Conservation (phyloP, 1,284 basidiomycete genomes). For the Takashimella tepidaria region DNA sequence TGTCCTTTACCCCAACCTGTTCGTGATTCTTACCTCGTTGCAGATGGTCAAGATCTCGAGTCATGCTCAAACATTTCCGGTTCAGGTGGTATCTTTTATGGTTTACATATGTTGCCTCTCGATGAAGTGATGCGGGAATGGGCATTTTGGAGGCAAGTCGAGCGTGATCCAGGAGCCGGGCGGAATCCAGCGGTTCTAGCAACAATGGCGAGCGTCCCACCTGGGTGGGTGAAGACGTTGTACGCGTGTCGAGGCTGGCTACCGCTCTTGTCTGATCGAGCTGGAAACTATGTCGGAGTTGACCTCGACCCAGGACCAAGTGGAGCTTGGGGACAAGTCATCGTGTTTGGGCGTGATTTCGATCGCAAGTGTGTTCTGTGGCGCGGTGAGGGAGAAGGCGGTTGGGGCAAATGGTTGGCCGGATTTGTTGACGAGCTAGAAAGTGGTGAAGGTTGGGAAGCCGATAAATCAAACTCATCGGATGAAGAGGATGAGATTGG, state of each 20-base stretch:
- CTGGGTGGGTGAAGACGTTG: conserved; percentile 80
- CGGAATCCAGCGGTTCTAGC: conserved; percentile 64
- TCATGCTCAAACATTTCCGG: conserved; percentile 61
- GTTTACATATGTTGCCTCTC: conserved; percentile 72
- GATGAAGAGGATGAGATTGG: conserved; percentile 66
- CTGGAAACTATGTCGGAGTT: conserved; percentile 94
- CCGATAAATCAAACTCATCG: conserved; percentile 53
- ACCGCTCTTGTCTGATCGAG: conserved; percentile 85
- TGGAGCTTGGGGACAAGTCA: conserved; percentile 84
- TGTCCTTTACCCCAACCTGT: conserved; percentile 70
- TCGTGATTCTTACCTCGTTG: conserved; percentile 73
- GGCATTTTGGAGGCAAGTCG: conserved; percentile 88
- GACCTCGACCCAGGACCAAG: conserved; percentile 79
- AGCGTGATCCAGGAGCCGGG: conserved; percentile 67
- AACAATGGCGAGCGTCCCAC: conserved; percentile 83
- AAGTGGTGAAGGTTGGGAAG: conserved; percentile 76
- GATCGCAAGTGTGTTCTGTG: conserved; percentile 95
- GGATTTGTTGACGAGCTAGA: conserved; percentile 90
- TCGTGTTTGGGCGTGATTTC: conserved; percentile 95
- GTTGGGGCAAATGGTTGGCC: conserved; percentile 95
- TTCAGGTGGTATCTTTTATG: conserved; percentile 69
- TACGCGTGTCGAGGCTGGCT: conserved; percentile 97
- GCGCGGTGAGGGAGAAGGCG: conserved; percentile 79
- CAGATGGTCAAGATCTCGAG: conserved; percentile 84
- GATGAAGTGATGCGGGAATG: conserved; percentile 90